A percentile compares a stretch with the other conserved stretches of the same genome.
Evolutionary conservation across 768 basidiomycete genomes (phyloP).

Genomic region (Leccinum variicolor): DNA sequence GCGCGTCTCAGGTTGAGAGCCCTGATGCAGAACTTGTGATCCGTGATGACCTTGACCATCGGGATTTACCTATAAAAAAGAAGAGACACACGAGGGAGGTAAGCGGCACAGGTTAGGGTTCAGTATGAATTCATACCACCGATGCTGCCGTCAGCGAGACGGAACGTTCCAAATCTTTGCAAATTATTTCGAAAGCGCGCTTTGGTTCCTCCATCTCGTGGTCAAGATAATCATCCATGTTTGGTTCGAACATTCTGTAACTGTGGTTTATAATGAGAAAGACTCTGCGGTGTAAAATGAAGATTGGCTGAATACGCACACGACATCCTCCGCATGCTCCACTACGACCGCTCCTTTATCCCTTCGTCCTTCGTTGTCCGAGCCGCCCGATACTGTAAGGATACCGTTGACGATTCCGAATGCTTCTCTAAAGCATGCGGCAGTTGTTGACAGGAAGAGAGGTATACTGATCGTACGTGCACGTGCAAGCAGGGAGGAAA

Average conservation of each 20-base stretch:
- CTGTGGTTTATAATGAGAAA: slow-evolving; percentile 37
- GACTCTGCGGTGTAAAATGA: neutral
- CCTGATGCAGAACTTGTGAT: neutral
- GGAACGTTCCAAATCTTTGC: slow-evolving; percentile 76
- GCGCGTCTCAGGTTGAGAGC: slow-evolving; percentile 37
- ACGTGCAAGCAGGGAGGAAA: slow-evolving; percentile 68
- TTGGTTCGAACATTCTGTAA: slow-evolving; percentile 91
- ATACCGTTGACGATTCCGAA: slow-evolving; percentile 84
- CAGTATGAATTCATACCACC: slow-evolving; percentile 33
- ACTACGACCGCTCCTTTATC: slow-evolving; percentile 34
- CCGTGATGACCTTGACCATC: neutral
- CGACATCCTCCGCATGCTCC: slow-evolving; percentile 72
- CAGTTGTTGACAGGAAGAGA: slow-evolving; percentile 77
- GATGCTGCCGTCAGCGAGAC: slow-evolving; percentile 8
- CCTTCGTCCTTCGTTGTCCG: slow-evolving; percentile 1
- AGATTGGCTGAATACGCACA: slow-evolving; percentile 47
- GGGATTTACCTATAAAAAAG: slow-evolving; percentile 7
- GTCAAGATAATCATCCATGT: slow-evolving; percentile 97
- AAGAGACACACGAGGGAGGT: neutral
- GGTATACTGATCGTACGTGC: slow-evolving; percentile 73
- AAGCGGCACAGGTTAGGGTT: no score
- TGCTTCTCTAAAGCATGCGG: slow-evolving; percentile 85
- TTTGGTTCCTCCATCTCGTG: slow-evolving; percentile 88
- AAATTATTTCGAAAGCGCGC: slow-evolving; percentile 66
- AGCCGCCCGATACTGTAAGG: slow-evolving; percentile 45